Base-by-base conservation (phyloP, 805 yeast genomes). In the Saturnispora zaruensis region DNA sequence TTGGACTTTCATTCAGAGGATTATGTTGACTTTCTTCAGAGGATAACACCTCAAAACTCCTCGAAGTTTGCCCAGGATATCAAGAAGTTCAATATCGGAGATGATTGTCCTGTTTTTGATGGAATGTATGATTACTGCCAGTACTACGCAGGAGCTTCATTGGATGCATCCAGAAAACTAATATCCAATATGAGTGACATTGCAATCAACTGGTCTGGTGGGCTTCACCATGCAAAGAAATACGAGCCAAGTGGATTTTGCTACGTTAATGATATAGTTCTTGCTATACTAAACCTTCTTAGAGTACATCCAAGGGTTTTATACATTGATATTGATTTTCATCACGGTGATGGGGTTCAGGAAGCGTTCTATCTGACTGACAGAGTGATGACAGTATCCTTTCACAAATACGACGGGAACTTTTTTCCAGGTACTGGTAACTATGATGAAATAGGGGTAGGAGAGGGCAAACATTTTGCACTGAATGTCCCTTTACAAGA, bases 371-470 rank as follows among this genome's bases (percentile, higher is more conserved):
- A 91, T 69, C 79, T 93, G 16, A 87, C 96, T 2, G 98, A 90
- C 66, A 72, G 98, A 53, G 98, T 90, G 43, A 89, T 90, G 96
- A 90, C 97, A 1, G 90, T 90, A 57, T 84, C 95, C 9, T 90
- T 90, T 74, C 98, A 90, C 73, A 91, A 89, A 68, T 91, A 83
- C 66, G 79, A 78, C 59, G 98, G 98, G 20, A 93, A 88, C 66
- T 91, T 88, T 64, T 91, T 91, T 75, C 99, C 99, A 3, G 97
- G 96, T 13, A 91, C 99, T 0, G 99, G 99, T 24, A 86, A 87
- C 57, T 76, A 89, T 46, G 87, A 90, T 59, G 99, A 91, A 61
- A 74, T 72, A 21, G 99, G 99, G 36, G 74, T 90, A 16, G 96
- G 95, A 8, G 81, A 79, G 59, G 99, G 99, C 26, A 84, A 85